phyloP scores from a whole-genome alignment of 208 protist species.

The Leptomonas seymouri region DNA sequence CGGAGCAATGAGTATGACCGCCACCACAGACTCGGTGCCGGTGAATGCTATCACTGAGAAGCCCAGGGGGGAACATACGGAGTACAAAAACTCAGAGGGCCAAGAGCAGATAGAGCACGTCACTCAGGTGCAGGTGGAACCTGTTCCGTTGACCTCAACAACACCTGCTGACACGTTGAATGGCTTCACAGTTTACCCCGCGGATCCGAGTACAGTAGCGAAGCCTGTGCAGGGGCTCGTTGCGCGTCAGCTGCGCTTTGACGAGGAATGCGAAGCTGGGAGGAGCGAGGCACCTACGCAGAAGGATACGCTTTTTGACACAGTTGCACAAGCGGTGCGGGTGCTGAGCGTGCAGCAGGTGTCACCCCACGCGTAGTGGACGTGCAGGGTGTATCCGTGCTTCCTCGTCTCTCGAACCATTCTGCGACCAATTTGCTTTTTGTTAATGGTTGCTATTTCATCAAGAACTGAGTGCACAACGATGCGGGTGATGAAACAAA shows the following conservation, averaged over 20 bases:
- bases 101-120: no score
- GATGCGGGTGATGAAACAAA: no score
- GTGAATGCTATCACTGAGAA: no score
- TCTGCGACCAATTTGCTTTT: no score
- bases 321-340: neutral
- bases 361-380: neutral
- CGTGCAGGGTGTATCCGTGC: no score
- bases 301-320: neutral
- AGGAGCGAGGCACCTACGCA: neutral
- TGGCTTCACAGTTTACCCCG: neutral
- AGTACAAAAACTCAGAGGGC: neutral
- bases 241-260: conserved; percentile 33
- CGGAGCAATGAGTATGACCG: no score
- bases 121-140: neutral
- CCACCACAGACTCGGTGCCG: neutral
- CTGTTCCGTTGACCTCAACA: neutral
- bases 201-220: conserved; percentile 17
- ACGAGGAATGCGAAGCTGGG: conserved; percentile 7
- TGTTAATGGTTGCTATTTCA: no score
- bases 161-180: neutral
- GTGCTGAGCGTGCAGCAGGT: conserved; percentile 9
- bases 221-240: conserved; percentile 25
- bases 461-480: no score
- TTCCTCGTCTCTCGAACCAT: no score
- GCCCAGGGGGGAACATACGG: neutral